phyloP scores from a whole-genome alignment of 441 rosid species.

The Sinapis alba region DNA sequence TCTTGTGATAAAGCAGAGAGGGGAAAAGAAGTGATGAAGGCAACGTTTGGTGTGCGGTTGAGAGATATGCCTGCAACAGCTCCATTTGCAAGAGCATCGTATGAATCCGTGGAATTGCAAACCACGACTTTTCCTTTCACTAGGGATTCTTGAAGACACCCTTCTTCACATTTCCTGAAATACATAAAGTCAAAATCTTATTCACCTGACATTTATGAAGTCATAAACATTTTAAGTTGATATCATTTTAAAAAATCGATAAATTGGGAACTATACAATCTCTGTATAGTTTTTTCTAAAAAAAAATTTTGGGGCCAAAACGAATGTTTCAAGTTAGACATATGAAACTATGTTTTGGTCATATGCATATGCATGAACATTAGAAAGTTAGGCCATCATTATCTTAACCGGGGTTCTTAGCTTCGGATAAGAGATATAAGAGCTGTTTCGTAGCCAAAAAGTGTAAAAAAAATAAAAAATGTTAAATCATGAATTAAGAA shows the following conservation, averaged over 20 bases:
- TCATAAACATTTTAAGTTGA: background rate
- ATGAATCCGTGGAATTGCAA: background rate
- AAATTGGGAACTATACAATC: background rate
- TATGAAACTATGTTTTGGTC: background rate
- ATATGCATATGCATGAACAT: background rate
- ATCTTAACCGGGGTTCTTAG: too few species aligned
- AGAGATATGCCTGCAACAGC: background rate
- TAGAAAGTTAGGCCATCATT: background rate
- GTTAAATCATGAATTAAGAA: too few species aligned
- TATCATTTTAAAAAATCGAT: background rate
- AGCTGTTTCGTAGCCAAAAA: too few species aligned
- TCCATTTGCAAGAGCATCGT: background rate
- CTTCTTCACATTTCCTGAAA: background rate
- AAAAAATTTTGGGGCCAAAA: background rate
- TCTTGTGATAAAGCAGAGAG: slow-evolving; percentile 27
- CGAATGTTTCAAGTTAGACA: background rate
- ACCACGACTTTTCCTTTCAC: background rate
- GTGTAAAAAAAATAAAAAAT: too few species aligned
- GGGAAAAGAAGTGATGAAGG: background rate
- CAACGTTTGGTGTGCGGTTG: background rate
- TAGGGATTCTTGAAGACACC: background rate
- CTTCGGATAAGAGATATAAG: too few species aligned
- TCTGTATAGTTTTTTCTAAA: background rate
- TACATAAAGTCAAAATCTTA: background rate
- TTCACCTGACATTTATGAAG: background rate